Conservation (phyloP, 108 stramenopile species). For the Pseudonitzschia pungens region DNA sequence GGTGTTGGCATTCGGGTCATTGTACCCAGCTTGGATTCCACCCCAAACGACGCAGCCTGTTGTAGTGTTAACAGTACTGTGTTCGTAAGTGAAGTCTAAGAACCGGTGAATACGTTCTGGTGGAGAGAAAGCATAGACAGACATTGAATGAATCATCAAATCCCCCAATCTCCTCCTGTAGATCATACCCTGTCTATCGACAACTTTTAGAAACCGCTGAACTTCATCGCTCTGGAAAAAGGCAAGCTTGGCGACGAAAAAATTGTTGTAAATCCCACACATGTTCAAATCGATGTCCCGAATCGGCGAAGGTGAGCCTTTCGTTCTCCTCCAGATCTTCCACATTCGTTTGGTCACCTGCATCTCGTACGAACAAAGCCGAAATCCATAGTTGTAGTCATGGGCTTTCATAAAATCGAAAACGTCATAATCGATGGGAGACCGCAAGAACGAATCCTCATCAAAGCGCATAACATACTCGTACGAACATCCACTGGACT, state of each 20-base stretch:
- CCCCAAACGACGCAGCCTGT: conserved; percentile 56
- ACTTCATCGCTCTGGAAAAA: conserved; percentile 55
- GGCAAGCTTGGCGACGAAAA: conserved; percentile 61
- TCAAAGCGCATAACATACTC: conserved; percentile 78
- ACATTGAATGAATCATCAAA: conserved; percentile 75
- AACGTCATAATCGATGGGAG: conserved; percentile 62
- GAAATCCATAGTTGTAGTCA: conserved; percentile 65
- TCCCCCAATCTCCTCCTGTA: conserved; percentile 71
- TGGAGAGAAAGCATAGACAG: conserved; percentile 60
- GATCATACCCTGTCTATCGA: conserved; percentile 68
- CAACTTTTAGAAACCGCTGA: conserved; percentile 48
- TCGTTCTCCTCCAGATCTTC: conserved; percentile 25
- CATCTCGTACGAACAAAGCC: conserved; percentile 67
- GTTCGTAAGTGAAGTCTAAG: conserved; percentile 78
- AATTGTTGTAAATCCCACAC: conserved; percentile 83
- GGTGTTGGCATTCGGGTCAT: conserved; percentile 37
- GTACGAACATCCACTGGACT: conserved; percentile 42
- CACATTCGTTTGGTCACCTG: conserved; percentile 46
- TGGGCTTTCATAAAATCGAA: conserved; percentile 64
- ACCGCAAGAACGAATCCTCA: conserved; percentile 77
- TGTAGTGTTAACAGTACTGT: conserved; percentile 47
- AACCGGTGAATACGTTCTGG: conserved; percentile 71
- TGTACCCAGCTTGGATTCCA: conserved; percentile 54
- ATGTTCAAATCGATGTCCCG: conserved; percentile 40
- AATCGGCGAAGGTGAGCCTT: conserved; percentile 25